Conservation (phyloP, 768 basidiomycete species). For the Hygrocybe coccinea region DNA sequence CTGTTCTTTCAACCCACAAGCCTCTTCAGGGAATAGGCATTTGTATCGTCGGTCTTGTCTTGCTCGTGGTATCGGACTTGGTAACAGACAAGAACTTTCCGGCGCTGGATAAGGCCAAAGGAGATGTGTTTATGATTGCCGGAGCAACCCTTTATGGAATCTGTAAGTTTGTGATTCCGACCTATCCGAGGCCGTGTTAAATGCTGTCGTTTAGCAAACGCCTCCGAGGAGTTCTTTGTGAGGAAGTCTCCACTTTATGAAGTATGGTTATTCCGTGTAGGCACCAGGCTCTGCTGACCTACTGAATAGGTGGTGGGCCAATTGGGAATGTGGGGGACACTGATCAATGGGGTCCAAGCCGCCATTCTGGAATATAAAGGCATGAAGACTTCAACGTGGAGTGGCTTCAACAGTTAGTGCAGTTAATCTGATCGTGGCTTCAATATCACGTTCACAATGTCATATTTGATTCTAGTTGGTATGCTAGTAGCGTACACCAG, state of each 20-base stretch:
- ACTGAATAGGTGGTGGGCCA: constrained; percentile 66
- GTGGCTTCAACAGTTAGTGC: constrained; percentile 58
- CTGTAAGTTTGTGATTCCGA: constrained; percentile 44
- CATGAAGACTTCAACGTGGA: constrained; percentile 69
- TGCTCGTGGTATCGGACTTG: constrained; percentile 76
- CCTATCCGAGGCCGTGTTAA: background rate
- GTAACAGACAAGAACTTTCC: constrained; percentile 72
- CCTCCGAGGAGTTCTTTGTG: constrained; percentile 85
- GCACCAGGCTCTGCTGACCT: background rate
- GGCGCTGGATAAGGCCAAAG: constrained; percentile 63
- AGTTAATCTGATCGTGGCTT: background rate
- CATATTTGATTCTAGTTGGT: constrained; percentile 32
- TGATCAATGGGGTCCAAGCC: constrained; percentile 77
- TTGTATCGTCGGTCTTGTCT: constrained; percentile 68
- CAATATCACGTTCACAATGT: background rate
- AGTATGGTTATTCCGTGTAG: constrained; percentile 25
- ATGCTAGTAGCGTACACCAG: constrained; percentile 39
- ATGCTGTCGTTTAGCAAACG: constrained; percentile 53
- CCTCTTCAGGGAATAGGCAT: constrained; percentile 58
- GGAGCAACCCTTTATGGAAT: constrained; percentile 85
- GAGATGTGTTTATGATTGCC: constrained; percentile 82
- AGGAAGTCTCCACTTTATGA: constrained; percentile 76
- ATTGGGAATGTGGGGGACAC: constrained; percentile 77
- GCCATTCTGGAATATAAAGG: constrained; percentile 64
- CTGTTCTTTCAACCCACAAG: background rate